Evolutionary conservation across 306 rosid species (phyloP).

Genomic region (Fagus crenata): DNA sequence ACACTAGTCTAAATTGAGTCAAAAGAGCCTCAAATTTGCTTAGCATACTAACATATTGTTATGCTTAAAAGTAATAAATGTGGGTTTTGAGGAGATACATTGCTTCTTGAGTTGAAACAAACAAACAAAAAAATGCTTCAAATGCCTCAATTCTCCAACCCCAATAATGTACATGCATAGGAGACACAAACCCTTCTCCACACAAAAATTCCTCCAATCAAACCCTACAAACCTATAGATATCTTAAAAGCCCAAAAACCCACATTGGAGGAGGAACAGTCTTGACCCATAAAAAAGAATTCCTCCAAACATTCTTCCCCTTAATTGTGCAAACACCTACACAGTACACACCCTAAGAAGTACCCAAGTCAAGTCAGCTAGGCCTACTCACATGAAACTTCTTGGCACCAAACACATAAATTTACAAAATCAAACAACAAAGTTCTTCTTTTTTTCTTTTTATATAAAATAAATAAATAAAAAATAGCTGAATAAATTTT

Average conservation of each 20-base stretch:
- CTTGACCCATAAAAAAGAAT: conserved; percentile 6
- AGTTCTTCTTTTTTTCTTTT: too few species aligned
- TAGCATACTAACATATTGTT: conserved; percentile 30
- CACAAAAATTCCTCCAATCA: conserved; percentile 8
- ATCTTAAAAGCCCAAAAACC: conserved; percentile 19
- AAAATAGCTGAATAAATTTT: not conserved
- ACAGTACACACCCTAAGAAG: conserved; percentile 1
- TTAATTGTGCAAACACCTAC: conserved; percentile 21
- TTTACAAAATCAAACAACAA: not conserved
- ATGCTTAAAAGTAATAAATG: conserved; percentile 23
- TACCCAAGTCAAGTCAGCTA: not conserved
- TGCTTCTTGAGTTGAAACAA: conserved; percentile 35
- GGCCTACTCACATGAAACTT: conserved; percentile 27
- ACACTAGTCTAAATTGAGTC: conserved; percentile 30
- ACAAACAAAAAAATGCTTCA: conserved; percentile 25
- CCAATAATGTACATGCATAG: conserved; percentile 17
- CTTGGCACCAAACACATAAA: not conserved
- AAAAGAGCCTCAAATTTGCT: conserved; percentile 31
- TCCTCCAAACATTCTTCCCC: conserved; percentile 35
- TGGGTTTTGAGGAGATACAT: conserved; percentile 34
- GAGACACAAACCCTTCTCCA: conserved; percentile 16
- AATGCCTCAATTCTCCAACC: conserved; percentile 19
- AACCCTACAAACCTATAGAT: conserved; percentile 19
- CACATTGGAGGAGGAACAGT: conserved; percentile 17
- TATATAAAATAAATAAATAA: too few species aligned